Evolutionary conservation across 169 alveolate species (phyloP), one percentile per base, ranked within the genome.

Genomic region (Cryptosporidium muris): DNA sequence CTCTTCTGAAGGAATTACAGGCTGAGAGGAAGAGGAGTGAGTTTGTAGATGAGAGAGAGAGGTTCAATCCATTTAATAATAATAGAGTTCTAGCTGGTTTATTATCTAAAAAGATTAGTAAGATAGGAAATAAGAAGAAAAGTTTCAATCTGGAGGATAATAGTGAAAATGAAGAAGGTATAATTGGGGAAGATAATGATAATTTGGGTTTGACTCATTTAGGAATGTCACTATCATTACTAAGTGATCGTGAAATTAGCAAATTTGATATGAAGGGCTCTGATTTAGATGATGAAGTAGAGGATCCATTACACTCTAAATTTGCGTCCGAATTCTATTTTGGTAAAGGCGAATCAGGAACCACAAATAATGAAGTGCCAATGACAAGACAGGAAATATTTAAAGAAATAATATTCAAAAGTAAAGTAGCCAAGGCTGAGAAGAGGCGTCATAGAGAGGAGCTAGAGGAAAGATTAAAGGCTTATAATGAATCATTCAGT

Each of bases 31-130:
- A 68, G 16, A 56, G 45, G 16, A 62, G 85, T 36, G 85, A 74
- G 51, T 74, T 74, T 74, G 60, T 4, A 34, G 85, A 74, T 60
- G 85, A 74, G 60, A 74, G 85, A 58, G 74, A 74, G 34, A 74
- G 25, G 48, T 74, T 74, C 40, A 60, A 25, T 54, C 25, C 58
- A 16, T 58, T 25, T n/a, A 74, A 74, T 37, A 68, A 56, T 3
- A 14, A 4, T 34, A 16, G 25, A 16, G 80, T 25, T 25, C 25
- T 25, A 25, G 25, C 25, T 25, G 25, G 25, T 25, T 25, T 25
- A 25, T 25, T 25, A 25, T 25, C 25, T 25, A 64, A 64, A 45
- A 64, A 47, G 51, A 9, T 14, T 36, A 62, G 36, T 14, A 47
- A 64, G 80, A 47, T 16, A 64, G 38, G 38, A 25, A 64, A 42